phyloP scores from a whole-genome alignment of 768 basidiomycete species.

The Tulasnella sp. region DNA sequence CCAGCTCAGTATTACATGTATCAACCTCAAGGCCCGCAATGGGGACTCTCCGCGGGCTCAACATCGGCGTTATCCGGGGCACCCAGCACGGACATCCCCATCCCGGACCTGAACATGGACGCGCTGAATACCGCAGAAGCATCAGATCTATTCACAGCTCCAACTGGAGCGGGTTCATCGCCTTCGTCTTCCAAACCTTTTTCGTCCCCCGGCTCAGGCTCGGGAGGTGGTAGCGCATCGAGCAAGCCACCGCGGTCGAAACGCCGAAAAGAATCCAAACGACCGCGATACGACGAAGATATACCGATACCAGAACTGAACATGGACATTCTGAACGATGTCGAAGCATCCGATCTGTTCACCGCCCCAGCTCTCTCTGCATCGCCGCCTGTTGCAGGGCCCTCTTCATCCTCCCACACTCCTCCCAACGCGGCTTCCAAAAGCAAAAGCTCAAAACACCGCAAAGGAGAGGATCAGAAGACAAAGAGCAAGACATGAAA shows the following conservation, averaged over 20 bases:
- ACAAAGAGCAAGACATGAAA: background rate
- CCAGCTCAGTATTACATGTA: background rate
- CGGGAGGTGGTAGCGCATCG: background rate
- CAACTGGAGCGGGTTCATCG: background rate
- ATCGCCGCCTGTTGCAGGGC: background rate
- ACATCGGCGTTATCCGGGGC: background rate
- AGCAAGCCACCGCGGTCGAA: too few species aligned
- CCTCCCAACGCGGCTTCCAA: background rate
- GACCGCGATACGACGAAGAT: background rate
- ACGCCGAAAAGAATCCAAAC: background rate
- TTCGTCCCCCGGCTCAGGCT: background rate
- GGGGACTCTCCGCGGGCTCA: background rate
- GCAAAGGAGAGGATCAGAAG: background rate
- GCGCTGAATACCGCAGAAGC: background rate
- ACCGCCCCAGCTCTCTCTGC: background rate
- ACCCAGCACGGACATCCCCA: background rate
- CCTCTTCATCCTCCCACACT: background rate
- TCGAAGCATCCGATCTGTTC: background rate
- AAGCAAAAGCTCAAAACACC: background rate
- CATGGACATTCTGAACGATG: background rate
- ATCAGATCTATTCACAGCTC: background rate
- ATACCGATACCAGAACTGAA: background rate
- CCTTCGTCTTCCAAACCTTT: background rate
- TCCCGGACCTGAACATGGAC: conserved; percentile 11
- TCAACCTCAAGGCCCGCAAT: background rate